A percentile compares a stretch with the other conserved stretches of the same genome.
These are phyloP conservation scores for Globisporangium radiosum DNA, from an alignment of 352 stramenopile genomes.

Conservation along the genomic window DNA sequence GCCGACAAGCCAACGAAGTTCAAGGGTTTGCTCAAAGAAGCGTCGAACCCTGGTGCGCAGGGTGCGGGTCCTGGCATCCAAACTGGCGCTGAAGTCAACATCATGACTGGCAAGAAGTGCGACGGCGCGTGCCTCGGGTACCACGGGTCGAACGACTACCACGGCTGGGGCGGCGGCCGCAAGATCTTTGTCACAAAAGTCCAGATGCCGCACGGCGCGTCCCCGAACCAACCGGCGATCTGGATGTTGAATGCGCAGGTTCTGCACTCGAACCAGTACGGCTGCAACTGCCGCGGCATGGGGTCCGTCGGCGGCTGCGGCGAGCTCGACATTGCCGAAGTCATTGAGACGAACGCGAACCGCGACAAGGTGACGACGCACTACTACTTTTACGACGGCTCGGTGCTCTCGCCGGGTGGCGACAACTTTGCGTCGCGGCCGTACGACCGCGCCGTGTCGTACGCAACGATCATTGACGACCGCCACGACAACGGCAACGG, in stretches of 20 bases:
- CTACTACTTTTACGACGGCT: constrained; percentile 26
- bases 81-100: constrained; percentile 22
- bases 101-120: constrained; percentile 16
- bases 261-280: constrained; percentile 11
- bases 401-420: constrained; percentile 14
- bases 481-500: constrained; percentile 20
- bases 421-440: constrained; percentile 31
- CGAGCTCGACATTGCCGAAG: constrained; percentile 23
- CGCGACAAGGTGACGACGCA: constrained; percentile 15
- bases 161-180: constrained; percentile 50
- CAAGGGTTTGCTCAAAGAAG: no score
- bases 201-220: constrained; percentile 30
- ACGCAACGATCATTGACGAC: constrained; percentile 55
- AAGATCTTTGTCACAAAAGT: constrained; percentile 71
- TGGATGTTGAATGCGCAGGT: constrained; percentile 47
- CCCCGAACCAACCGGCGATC: no score
- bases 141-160: constrained; percentile 32
- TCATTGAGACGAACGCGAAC: constrained; percentile 13
- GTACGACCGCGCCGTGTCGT: constrained; percentile 26
- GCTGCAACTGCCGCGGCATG: constrained; percentile 23
- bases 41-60: constrained; percentile 10
- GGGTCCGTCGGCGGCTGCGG: constrained; percentile 17
- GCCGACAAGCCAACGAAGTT: no score
- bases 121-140: constrained; percentile 16
- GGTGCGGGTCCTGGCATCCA: constrained; percentile 14